A percentile compares a stretch with the other conserved stretches of the same genome.
Conservation (phyloP, 2,329 filamentous ascomycete species). For the Alternaria sp. region DNA sequence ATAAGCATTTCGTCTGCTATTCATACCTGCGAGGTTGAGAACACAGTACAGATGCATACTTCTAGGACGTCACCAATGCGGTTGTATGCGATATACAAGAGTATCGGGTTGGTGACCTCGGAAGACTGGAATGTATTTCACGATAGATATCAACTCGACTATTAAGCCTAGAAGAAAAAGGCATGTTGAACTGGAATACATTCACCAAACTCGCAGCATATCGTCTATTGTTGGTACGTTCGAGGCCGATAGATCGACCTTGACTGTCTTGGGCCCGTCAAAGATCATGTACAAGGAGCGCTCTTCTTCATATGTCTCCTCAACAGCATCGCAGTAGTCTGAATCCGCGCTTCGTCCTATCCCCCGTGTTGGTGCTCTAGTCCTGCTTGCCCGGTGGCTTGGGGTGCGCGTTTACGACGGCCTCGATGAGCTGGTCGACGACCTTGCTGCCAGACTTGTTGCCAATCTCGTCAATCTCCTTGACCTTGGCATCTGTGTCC, state of each 20-base stretch:
- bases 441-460: conserved; percentile 81
- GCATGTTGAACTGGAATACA: neutral
- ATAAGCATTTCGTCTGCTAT: neutral
- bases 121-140: neutral
- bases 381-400: conserved; percentile 59
- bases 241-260: conserved; percentile 4
- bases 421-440: conserved; percentile 79
- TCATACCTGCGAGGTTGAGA: neutral
- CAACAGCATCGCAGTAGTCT: neutral
- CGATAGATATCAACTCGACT: neutral
- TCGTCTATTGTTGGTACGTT: conserved; percentile 20
- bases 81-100: neutral
- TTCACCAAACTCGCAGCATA: neutral
- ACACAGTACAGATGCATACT: neutral
- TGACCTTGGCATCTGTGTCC: conserved; percentile 80
- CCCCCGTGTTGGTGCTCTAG: neutral
- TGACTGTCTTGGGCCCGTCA: neutral
- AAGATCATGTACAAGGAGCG: conserved; percentile 15
- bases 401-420: conserved; percentile 85
- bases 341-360: neutral
- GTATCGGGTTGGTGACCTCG: neutral
- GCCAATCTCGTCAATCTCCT: conserved; percentile 80
- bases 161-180: neutral
- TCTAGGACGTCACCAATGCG: neutral
- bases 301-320: neutral